Base-by-base conservation (phyloP, 495 filamentous ascomycete species). In the Amniculicola lignicola region DNA sequence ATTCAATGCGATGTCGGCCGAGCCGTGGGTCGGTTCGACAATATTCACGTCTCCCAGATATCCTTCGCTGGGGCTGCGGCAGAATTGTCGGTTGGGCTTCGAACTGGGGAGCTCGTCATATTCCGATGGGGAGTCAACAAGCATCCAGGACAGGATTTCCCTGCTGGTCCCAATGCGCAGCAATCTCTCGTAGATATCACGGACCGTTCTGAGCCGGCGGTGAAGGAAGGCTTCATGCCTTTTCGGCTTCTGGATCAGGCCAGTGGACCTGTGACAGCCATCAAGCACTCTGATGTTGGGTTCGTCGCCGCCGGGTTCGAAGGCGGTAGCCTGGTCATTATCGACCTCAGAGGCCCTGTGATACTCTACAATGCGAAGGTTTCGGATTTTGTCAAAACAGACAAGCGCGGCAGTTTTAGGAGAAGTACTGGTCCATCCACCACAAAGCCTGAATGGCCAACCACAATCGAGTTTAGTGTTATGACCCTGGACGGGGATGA, bases 401-500 rank as follows among this genome's bases (percentile, higher is more conserved):
- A 84, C 43, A 95, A 89, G 68, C 80, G 84, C 10, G 72, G 79
- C 24, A 88, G 86, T 48, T 84, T 96, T 61, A 70, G 76, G 25
- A 76, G 75, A 59, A 60, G 69, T 41, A 71, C 70, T 15, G 9
- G 16, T 9, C 68, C 78, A 24, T 69, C 69, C 3, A 67, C 74
- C 2, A n/a, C 60, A 51, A 69, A 79, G 45, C 64, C 70, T 22
- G 92, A 94, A 66, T 95, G 82, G 82, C 82, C 82, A 24, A 88
- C 84, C 5, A 74, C 71, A 33, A 78, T 96, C 10, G 88, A 96
- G 69, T 98, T 97, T 74, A 89, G 88, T 53, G 88, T 96, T 24
- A 85, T 98, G 82, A 93, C 86, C 11, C 74, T 96, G 16, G 93
- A 97, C 38, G 88, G 86, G 0, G 92, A 96, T 70, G 80, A 88